Evolutionary conservation across 768 basidiomycete species (phyloP), one percentile per base, ranked within the genome.

Genomic region (Cyclocybe aegerita): DNA sequence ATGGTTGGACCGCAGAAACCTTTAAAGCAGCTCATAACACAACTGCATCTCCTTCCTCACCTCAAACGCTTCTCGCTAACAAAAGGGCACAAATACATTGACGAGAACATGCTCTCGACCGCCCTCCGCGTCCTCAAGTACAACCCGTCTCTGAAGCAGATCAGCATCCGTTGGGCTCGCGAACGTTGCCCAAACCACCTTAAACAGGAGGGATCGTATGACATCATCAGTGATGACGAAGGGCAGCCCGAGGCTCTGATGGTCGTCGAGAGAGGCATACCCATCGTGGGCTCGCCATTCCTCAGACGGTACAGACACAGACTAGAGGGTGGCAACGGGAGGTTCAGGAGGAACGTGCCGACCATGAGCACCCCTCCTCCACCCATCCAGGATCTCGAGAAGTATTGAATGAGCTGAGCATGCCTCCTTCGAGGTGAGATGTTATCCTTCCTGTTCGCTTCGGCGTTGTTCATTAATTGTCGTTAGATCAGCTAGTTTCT

Each of bases 131-230:
- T 79, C 16, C 50, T 75, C 30, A 65, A 61, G 40, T 52, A 56
- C 17, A 70, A 65, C 43, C 67, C 70, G 32, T 53, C 50, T 0
- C 59, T 79, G 37, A 65, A 67, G 54, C 73, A 76, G 52, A 69
- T 79, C 34, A 75, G 65, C 52, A 67, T 80, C 33, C 67, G 77
- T n/a, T 78, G 75, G 75, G 77, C 76, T 31, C 64, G 73, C 40
- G 74, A 78, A 50, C 65, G 64, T 44, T 75, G 75, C 50, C 70
- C 71, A 16, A 77, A 78, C 44, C 76, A 77, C 54, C 60, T 80
- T 17, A 79, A 79, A 53, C 75, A 77, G 52, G 75, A 77, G 53
- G 76, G 77, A 0, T 58, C 57, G 12, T 76, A 76, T 53, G 73
- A 75, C 44, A 65, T 76, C 11, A 52, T 69, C 0, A 48, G 49